These are phyloP conservation scores for Entomortierella parvispora DNA, from an alignment of 192 early-diverging fungal species.

Conservation along the genomic window DNA sequence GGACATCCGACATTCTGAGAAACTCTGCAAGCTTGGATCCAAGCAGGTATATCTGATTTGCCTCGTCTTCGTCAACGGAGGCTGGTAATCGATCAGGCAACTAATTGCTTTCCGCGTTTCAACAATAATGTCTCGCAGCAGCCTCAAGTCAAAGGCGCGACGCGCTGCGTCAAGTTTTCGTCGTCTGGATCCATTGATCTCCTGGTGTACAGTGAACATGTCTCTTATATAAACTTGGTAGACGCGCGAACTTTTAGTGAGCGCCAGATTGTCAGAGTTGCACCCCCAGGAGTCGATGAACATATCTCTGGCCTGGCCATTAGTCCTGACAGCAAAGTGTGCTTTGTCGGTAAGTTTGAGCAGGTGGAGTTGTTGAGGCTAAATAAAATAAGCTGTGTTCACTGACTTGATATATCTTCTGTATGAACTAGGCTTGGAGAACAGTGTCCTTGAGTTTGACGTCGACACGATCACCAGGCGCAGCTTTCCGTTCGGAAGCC, in stretches of 20 bases:
- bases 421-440: constrained; percentile 88
- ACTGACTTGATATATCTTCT: too few relatives aligned
- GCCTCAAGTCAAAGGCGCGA: constrained; percentile 74
- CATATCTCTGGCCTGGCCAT: constrained; percentile 90
- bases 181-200: constrained; percentile 91
- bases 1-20: constrained; percentile 85
- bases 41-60: constrained; percentile 64
- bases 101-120: background rate
- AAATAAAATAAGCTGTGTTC: too few relatives aligned
- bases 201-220: constrained; percentile 84
- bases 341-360: constrained; percentile 85
- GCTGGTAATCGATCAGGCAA: background rate
- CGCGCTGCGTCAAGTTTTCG: constrained; percentile 92
- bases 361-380: background rate
- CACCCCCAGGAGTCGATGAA: constrained; percentile 68
- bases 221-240: constrained; percentile 89
- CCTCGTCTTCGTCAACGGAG: background rate
- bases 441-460: constrained; percentile 82
- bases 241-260: constrained; percentile 90
- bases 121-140: constrained; percentile 45
- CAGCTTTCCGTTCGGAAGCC: constrained; percentile 82
- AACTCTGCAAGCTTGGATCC: constrained; percentile 77
- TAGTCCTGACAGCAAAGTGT: constrained; percentile 81
- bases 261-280: constrained; percentile 83
- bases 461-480: constrained; percentile 83